phyloP scores from a whole-genome alignment of 2,329 filamentous ascomycete genomes.

The Microcyclospora tardicrescens region DNA sequence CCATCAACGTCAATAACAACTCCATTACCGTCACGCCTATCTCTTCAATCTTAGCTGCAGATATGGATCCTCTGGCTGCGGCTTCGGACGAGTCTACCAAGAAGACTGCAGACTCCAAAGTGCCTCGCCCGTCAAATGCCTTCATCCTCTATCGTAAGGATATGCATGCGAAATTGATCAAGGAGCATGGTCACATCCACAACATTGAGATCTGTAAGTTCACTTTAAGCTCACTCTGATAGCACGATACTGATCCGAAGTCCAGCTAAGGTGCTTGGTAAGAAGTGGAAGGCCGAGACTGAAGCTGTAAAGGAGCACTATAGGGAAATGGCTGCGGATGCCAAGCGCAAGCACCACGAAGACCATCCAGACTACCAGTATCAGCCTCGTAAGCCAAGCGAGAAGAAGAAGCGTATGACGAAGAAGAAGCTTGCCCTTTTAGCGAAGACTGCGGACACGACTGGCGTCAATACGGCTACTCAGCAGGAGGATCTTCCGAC shows the following conservation, averaged over 20 bases:
- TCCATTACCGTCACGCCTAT: too few species aligned
- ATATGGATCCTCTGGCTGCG: too few species aligned
- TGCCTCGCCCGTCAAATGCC: too few species aligned
- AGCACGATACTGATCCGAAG: neutral
- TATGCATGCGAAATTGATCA: too few species aligned
- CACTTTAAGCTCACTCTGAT: conserved; percentile 6
- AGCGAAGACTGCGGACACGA: conserved; percentile 2
- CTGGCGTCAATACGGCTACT: neutral
- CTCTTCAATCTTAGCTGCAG: too few species aligned
- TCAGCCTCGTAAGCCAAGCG: conserved; percentile 32
- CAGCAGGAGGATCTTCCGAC: conserved; percentile 5
- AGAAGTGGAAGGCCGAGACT: conserved; percentile 29
- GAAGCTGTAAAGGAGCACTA: conserved; percentile 25
- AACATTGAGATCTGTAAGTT: conserved; percentile 35
- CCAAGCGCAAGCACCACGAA: conserved; percentile 28
- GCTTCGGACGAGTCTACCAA: too few species aligned
- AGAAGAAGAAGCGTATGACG: conserved; percentile 34
- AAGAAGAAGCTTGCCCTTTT: conserved; percentile 22
- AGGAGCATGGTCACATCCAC: too few species aligned
- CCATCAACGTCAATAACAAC: too few species aligned
- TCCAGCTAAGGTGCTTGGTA: conserved; percentile 28
- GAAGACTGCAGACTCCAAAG: too few species aligned
- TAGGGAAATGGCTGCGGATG: conserved; percentile 26
- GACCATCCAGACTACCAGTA: conserved; percentile 34
- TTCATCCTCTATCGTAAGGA: too few species aligned